Evolutionary conservation across 169 alveolate genomes (phyloP), one percentile per base, ranked within the genome.

Genomic region (Cystoisospora suis): DNA sequence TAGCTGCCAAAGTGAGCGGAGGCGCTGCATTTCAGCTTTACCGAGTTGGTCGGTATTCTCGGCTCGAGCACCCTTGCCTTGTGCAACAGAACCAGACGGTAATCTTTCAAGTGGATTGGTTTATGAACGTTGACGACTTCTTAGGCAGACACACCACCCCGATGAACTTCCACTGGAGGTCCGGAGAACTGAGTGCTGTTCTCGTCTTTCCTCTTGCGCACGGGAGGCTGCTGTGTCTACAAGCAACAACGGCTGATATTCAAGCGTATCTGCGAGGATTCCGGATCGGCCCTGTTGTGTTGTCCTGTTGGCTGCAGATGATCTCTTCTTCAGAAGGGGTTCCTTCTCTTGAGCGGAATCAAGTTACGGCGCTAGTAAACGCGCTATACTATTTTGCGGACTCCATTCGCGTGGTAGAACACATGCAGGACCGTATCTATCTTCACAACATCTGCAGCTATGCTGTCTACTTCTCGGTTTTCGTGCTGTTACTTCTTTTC

Each of bases 281-380:
- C n/a, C n/a, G n/a, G n/a, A n/a, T n/a, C n/a, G n/a, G 36, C 65
- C 3, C 27, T 49, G 49, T 15, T 44, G 38, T n/a, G 44, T 77
- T 6, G 12, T 53, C 47, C 34, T n/a, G n/a, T n/a, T n/a, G n/a
- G n/a, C n/a, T 65, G n/a, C 83, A 89, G 94, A 91, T 85, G 75
- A 86, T 91, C 44, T 87, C 91, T 90, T 44, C 93, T 32, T 70
- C 81, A 77, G 75, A 89, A 34, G 87, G 91, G 46, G 59, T 90
- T 46, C 91, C 93, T 34, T 91, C 90, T n/a, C 86, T 95, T 38
- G 97, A 96, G 93, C 81, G 98, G 81, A 95, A 96, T 87, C 98
- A 96, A 87, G 91, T 96, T 32, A 95, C 96, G n/a, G 98, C 98
- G 20, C 88, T 96, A 23, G 90, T 96, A 23, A 96, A 96, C 86